phyloP scores from a whole-genome alignment of 2,329 filamentous ascomycete species.

The Coniochaeta sp. region DNA sequence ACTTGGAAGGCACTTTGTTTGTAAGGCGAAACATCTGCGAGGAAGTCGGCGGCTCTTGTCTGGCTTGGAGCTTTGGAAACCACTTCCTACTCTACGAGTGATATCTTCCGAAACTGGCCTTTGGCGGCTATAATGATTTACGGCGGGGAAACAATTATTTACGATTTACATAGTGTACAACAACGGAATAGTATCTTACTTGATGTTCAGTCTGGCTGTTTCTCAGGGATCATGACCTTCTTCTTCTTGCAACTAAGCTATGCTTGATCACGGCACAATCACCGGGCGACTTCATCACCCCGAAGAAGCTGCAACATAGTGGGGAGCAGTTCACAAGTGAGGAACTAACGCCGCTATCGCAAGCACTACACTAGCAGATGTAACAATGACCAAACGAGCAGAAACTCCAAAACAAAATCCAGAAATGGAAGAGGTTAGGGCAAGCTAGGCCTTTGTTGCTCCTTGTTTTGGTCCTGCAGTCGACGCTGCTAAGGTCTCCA shows the following conservation, averaged over 20 bases:
- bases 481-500: not conserved
- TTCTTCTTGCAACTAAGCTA: not conserved
- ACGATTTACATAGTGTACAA: not conserved
- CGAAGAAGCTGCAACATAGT: not conserved
- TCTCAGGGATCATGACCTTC: not conserved
- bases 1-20: not conserved
- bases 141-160: not conserved
- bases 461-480: not conserved
- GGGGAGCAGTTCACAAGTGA: not conserved
- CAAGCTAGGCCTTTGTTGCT: not conserved
- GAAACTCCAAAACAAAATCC: not conserved
- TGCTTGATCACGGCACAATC: not conserved
- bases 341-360: not conserved
- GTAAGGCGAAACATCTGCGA: not conserved
- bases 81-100: not conserved
- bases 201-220: not conserved
- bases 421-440: not conserved
- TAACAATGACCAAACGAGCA: not conserved
- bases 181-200: not conserved
- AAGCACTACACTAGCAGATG: not conserved
- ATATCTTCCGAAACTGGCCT: not conserved
- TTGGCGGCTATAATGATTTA: not conserved
- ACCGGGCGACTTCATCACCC: not conserved
- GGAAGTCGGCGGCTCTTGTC: not conserved
- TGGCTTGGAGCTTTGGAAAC: not conserved